A percentile compares a stretch with the other conserved stretches of the same genome.
Conservation (phyloP, 495 filamentous ascomycete species). For the Xylaria curta region DNA sequence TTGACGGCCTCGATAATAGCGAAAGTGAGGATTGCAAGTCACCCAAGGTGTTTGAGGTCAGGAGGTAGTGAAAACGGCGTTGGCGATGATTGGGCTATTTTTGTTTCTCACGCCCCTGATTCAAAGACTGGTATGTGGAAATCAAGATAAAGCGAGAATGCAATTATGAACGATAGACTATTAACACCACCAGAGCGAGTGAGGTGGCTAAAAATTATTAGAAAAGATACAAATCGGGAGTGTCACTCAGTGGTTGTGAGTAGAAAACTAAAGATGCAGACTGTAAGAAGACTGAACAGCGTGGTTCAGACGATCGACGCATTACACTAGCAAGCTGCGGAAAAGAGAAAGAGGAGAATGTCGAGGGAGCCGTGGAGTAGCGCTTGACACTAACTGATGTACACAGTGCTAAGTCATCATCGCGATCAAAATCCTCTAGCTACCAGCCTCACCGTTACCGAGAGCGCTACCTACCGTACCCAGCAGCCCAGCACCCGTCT, state of each 20-base stretch:
- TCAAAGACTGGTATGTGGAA: slow-evolving; percentile 30
- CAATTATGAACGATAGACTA: slow-evolving; percentile 48
- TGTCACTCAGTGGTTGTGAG: slow-evolving; percentile 14
- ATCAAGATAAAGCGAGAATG: slow-evolving; percentile 36
- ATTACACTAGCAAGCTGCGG: not conserved
- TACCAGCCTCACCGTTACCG: not conserved
- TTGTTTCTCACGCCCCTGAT: slow-evolving; percentile 21
- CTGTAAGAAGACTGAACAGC: slow-evolving; percentile 9
- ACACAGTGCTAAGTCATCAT: not conserved
- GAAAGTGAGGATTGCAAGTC: not conserved
- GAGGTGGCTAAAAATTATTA: slow-evolving; percentile 48
- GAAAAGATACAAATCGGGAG: slow-evolving; percentile 32
- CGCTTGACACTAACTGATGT: not conserved
- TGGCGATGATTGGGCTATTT: slow-evolving; percentile 18
- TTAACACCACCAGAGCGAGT: slow-evolving; percentile 58
- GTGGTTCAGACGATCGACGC: not conserved
- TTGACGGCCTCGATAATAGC: not conserved
- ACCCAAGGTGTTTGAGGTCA: not conserved
- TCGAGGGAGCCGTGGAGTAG: not conserved
- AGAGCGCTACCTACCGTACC: not conserved
- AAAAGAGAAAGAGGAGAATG: not conserved
- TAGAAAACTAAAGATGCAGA: slow-evolving; percentile 21
- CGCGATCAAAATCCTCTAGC: not conserved
- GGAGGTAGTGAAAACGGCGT: slow-evolving; percentile 13
- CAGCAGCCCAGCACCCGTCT: too few species aligned